These are phyloP conservation scores for Tetracladium marchalianum DNA, from an alignment of 495 filamentous ascomycete species.

Conservation along the genomic window DNA sequence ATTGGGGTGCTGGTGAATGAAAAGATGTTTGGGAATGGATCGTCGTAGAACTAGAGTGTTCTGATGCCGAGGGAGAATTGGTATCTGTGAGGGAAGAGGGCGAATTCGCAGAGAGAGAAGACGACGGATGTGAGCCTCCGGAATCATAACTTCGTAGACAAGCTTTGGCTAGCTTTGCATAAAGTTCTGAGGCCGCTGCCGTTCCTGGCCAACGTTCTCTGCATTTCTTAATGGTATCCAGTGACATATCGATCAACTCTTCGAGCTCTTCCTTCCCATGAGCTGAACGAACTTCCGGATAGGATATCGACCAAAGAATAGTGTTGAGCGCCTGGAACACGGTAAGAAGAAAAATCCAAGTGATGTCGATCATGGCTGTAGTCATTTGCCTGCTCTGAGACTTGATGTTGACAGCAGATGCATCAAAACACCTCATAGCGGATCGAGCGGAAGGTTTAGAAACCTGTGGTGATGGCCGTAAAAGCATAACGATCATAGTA, in stretches of 20 bases:
- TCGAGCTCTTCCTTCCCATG: constrained; percentile 64
- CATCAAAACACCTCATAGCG: constrained; percentile 72
- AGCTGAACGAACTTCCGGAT: constrained; percentile 63
- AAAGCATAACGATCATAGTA: constrained; percentile 75
- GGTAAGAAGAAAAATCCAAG: constrained; percentile 82
- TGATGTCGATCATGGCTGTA: constrained; percentile 66
- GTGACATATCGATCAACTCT: constrained; percentile 53
- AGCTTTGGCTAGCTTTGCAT: constrained; percentile 67
- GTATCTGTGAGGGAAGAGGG: constrained; percentile 40
- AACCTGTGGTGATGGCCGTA: constrained; percentile 81
- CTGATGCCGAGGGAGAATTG: constrained; percentile 28
- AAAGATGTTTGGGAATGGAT: constrained; percentile 24
- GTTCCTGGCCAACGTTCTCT: constrained; percentile 85
- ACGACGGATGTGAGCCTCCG: constrained; percentile 36
- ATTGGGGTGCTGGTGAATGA: constrained; percentile 29
- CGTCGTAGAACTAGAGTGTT: constrained; percentile 17
- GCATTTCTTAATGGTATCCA: constrained; percentile 65
- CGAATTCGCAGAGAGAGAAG: constrained; percentile 51
- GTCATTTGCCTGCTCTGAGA: constrained; percentile 69
- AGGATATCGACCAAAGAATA: constrained; percentile 80
- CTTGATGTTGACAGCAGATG: constrained; percentile 65
- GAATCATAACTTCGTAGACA: constrained; percentile 72
- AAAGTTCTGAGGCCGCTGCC: constrained; percentile 69
- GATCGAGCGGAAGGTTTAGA: constrained; percentile 68
- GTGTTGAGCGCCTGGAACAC: constrained; percentile 83